Evolutionary conservation across 1,139 yeast genomes (phyloP).

Genomic region (Pichia sp.): DNA sequence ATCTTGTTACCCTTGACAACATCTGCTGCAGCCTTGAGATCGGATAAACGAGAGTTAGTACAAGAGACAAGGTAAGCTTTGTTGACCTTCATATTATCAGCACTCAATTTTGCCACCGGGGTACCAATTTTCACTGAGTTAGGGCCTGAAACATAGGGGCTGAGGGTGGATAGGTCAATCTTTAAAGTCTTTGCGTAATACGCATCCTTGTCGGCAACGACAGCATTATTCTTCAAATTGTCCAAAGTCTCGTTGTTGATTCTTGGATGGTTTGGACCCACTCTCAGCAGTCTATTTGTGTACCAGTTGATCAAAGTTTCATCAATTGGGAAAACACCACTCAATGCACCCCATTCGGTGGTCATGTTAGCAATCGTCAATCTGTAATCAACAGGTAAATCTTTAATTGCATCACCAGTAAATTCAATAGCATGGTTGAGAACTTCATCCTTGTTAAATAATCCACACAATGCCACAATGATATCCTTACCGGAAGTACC

Average conservation of each 20-base stretch:
- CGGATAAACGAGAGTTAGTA: slow-evolving; percentile 90
- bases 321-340: slow-evolving; percentile 95
- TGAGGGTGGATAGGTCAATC: slow-evolving; percentile 71
- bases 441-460: slow-evolving; percentile 93
- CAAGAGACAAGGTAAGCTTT: slow-evolving; percentile 98
- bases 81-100: slow-evolving; percentile 68
- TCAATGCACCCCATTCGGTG: slow-evolving; percentile 99
- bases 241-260: slow-evolving; percentile 57
- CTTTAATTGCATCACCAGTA: slow-evolving; percentile 75
- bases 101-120: slow-evolving; percentile 67
- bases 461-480: slow-evolving; percentile 91
- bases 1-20: slow-evolving; percentile 74
- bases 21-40: slow-evolving; percentile 90
- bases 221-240: slow-evolving; percentile 32
- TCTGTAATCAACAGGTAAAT: slow-evolving; percentile 80
- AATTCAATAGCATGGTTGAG: slow-evolving; percentile 97
- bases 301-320: slow-evolving; percentile 71
- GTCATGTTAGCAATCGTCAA: slow-evolving; percentile 98
- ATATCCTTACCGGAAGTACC: slow-evolving; percentile 97
- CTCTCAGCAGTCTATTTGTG: slow-evolving; percentile 50
- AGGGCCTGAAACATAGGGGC: slow-evolving; percentile 96
- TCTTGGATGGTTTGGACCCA: slow-evolving; percentile 78
- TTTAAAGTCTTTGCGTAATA: slow-evolving; percentile 79
- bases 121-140: slow-evolving; percentile 90
- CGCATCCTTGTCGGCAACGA: slow-evolving; percentile 67